Conservation (phyloP, 202 grass and related monocot genomes). For the Elaeis oleifera region DNA sequence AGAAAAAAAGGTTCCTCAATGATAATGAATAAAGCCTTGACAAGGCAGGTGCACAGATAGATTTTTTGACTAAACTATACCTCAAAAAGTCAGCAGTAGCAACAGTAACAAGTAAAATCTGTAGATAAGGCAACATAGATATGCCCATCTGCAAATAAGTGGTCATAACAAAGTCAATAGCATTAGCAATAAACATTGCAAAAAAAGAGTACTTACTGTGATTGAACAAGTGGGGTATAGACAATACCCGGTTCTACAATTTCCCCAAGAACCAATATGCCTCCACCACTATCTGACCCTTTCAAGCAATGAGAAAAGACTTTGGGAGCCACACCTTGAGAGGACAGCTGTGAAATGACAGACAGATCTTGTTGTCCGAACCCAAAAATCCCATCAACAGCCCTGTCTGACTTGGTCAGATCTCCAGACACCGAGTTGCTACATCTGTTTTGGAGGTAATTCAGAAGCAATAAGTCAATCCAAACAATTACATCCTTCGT, state of each 20-base stretch:
- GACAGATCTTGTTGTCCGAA: conserved; percentile 87
- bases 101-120: no score
- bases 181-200: no score
- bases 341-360: conserved; percentile 70
- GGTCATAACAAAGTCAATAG: no score
- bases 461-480: conserved; percentile 19
- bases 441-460: conserved; percentile 55
- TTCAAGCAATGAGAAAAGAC: conserved; percentile 96
- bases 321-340: conserved; percentile 67
- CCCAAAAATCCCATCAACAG: conserved; percentile 95
- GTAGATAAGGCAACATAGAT: no score
- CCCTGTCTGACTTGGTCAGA: conserved; percentile 64
- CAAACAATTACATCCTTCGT: neutral
- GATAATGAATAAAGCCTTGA: no score
- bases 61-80: no score
- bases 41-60: no score
- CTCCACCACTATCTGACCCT: conserved; percentile 84
- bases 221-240: conserved; percentile 84
- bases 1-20: no score
- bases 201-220: conserved; percentile 50
- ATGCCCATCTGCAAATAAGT: no score
- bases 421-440: conserved; percentile 87
- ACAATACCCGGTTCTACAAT: conserved; percentile 86
- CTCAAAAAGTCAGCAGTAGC: no score
- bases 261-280: conserved; percentile 90